Evolutionary conservation across 2,329 filamentous ascomycete genomes (phyloP).

Genomic region (Immersiporthe knoxdaviesiana): DNA sequence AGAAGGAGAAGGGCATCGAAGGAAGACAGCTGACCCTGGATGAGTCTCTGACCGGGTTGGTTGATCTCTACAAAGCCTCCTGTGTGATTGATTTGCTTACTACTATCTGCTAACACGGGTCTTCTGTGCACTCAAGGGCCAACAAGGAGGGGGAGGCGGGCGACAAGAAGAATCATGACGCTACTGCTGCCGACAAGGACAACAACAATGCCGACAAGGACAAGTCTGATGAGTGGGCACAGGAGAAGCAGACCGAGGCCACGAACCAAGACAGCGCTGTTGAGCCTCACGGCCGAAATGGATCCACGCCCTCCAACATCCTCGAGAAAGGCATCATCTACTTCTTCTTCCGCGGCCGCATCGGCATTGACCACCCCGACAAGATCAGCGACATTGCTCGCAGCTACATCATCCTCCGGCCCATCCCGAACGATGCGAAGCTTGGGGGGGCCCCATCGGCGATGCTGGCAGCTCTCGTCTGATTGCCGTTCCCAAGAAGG

Average conservation of each 20-base stretch:
- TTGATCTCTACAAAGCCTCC: background rate
- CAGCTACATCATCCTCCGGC: constrained; percentile 78
- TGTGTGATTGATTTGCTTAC: background rate
- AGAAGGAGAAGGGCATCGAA: constrained; percentile 16
- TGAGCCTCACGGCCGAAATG: constrained; percentile 40
- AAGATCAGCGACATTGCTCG: constrained; percentile 74
- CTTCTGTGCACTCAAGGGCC: background rate
- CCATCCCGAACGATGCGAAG: constrained; percentile 70
- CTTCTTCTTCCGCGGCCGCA: constrained; percentile 83
- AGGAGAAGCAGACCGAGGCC: constrained; percentile 26
- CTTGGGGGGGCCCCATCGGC: constrained; percentile 56
- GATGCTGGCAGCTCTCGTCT: constrained; percentile 68
- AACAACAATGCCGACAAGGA: constrained; percentile 31
- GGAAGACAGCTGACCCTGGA: constrained; percentile 26
- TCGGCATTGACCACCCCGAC: constrained; percentile 71
- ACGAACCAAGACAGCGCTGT: constrained; percentile 31
- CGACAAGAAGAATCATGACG: constrained; percentile 35
- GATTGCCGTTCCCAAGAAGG: constrained; percentile 82
- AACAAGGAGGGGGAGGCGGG: constrained; percentile 31
- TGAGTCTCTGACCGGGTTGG: constrained; percentile 16
- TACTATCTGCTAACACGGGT: background rate
- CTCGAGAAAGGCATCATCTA: constrained; percentile 90
- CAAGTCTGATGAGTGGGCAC: constrained; percentile 27
- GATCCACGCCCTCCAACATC: constrained; percentile 54
- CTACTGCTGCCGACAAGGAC: background rate